Evolutionary conservation across 2,329 filamentous ascomycete genomes (phyloP).

Genomic region (Drechmeria coniospora): DNA sequence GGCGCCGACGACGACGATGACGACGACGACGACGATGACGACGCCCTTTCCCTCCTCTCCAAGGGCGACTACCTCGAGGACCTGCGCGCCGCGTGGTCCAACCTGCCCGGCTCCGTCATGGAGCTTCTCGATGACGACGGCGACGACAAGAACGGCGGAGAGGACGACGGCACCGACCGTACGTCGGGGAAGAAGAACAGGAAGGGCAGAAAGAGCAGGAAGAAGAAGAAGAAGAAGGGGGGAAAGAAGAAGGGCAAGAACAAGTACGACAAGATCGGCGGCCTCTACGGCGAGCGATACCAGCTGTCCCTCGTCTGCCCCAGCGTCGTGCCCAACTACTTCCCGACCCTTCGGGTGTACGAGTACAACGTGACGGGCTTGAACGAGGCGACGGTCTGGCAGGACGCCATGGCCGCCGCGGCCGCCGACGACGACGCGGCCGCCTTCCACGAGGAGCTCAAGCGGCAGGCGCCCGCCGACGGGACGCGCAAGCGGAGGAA

Average conservation of each 20-base stretch:
- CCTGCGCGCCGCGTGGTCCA: constrained; percentile 62
- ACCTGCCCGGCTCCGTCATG: constrained; percentile 43
- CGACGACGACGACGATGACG: constrained; percentile 15
- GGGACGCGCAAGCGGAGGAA: constrained; percentile 20
- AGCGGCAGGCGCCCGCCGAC: constrained; percentile 11
- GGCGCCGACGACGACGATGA: constrained; percentile 7
- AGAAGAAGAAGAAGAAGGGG: constrained; percentile 17
- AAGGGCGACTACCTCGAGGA: constrained; percentile 59
- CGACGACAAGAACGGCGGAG: constrained; percentile 6
- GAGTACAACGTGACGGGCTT: constrained; percentile 85
- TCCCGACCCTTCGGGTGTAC: constrained; percentile 75
- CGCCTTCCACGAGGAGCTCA: constrained; percentile 15
- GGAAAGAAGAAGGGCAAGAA: constrained; percentile 28
- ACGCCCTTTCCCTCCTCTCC: constrained; percentile 47
- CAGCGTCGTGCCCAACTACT: constrained; percentile 85
- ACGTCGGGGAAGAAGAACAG: no score
- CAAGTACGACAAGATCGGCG: constrained; percentile 51
- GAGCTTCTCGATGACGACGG: constrained; percentile 7
- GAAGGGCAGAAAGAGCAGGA: no score
- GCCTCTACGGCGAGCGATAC: constrained; percentile 72
- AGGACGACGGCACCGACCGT: constrained; percentile 9
- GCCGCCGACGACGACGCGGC: no score
- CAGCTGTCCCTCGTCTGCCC: constrained; percentile 67
- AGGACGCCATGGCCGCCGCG: constrained; percentile 16
- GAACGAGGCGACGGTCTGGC: constrained; percentile 37